Evolutionary conservation across 345 rosid genomes (phyloP).

Genomic region (Moringa oleifera): DNA sequence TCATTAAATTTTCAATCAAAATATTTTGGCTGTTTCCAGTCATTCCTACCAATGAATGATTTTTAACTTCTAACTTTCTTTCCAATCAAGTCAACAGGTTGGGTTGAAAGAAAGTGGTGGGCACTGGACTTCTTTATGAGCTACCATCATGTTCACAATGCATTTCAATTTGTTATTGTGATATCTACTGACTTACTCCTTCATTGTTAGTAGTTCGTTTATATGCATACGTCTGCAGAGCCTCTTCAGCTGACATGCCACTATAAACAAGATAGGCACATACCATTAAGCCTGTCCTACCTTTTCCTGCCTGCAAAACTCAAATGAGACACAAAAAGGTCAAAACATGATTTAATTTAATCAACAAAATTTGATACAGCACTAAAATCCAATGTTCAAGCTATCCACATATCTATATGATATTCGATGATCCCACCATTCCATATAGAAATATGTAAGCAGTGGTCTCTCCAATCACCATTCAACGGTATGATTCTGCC

Average conservation of each 20-base stretch:
- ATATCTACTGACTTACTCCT: constrained; percentile 57
- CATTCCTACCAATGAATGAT: too few species aligned
- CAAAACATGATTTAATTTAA: neutral
- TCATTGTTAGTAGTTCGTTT: constrained; percentile 89
- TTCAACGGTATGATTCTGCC: neutral
- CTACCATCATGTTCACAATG: neutral
- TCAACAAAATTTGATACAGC: neutral
- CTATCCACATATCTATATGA: neutral
- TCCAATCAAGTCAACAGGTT: neutral
- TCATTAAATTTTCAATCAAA: neutral
- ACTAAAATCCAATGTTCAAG: neutral
- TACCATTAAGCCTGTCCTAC: constrained; percentile 90
- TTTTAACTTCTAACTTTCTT: too few species aligned
- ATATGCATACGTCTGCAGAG: constrained; percentile 76
- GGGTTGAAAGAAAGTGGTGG: neutral
- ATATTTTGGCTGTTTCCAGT: neutral
- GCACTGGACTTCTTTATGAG: neutral
- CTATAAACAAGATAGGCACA: constrained; percentile 75
- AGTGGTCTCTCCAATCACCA: neutral
- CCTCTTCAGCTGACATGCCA: constrained; percentile 83
- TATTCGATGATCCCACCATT: neutral
- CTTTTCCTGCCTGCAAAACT: constrained; percentile 84
- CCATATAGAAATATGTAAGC: too few species aligned
- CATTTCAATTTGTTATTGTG: neutral
- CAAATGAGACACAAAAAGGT: constrained; percentile 7